Conservation (phyloP, 1,139 yeast genomes). For the Hansenula sp. region DNA sequence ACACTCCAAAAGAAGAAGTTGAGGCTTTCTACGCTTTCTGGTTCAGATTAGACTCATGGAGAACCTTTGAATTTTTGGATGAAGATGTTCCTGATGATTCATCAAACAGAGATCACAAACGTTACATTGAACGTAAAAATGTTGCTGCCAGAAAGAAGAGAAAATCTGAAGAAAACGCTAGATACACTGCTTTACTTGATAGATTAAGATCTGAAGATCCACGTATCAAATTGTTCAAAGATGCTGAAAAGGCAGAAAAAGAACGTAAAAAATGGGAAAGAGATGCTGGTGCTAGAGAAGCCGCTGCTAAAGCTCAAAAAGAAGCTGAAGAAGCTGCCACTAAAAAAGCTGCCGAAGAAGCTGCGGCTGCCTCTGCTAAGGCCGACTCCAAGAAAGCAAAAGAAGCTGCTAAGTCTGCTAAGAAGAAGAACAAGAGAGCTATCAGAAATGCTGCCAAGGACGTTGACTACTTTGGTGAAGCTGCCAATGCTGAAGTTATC, state of each 20-base stretch:
- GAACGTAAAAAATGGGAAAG: constrained; percentile 96
- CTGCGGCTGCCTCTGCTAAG: constrained; percentile 56
- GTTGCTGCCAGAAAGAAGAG: constrained; percentile 94
- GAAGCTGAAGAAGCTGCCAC: constrained; percentile 80
- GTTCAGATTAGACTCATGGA: constrained; percentile 98
- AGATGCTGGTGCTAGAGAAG: constrained; percentile 97
- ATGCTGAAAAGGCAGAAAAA: constrained; percentile 91
- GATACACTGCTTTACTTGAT: constrained; percentile 83
- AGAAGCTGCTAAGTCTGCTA: constrained; percentile 96
- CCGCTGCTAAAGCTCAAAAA: constrained; percentile 81
- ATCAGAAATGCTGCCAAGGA: constrained; percentile 84
- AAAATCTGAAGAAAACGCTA: constrained; percentile 95
- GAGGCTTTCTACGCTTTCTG: constrained; percentile 88
- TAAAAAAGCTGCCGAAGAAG: constrained; percentile 75
- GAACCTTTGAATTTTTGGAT: constrained; percentile 95
- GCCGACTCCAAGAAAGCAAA: constrained; percentile 81
- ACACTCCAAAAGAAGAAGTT: constrained; percentile 74
- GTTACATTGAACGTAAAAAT: constrained; percentile 97
- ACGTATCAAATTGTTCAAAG: constrained; percentile 89
- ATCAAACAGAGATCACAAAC: constrained; percentile 98
- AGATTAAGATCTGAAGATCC: constrained; percentile 90
- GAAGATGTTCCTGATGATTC: constrained; percentile 99
- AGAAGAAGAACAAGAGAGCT: constrained; percentile 96
- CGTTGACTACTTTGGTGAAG: constrained; percentile 78
- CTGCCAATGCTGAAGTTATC: constrained; percentile 58